phyloP scores from a whole-genome alignment of 2,329 filamentous ascomycete species.

The Lachnellula willkommii region DNA sequence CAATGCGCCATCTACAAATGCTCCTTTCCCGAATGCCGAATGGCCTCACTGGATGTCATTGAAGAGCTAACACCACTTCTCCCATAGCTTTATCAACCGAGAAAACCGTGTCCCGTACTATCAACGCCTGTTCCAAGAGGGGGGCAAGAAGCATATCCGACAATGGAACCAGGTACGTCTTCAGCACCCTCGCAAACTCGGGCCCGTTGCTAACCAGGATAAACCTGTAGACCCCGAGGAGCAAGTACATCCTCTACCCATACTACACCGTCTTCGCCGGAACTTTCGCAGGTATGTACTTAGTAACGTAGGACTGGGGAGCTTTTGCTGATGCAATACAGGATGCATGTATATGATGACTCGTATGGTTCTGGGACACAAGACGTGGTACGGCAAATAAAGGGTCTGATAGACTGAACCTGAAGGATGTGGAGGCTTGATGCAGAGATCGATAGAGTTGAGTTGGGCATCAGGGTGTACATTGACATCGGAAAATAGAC shows the following conservation, averaged over 20 bases:
- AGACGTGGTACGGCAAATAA: constrained; percentile 67
- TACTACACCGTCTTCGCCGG: constrained; percentile 64
- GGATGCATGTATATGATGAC: constrained; percentile 63
- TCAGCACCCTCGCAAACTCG: background rate
- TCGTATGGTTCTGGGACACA: constrained; percentile 70
- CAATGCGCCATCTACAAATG: too few species aligned
- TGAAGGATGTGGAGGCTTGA: background rate
- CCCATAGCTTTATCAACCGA: constrained; percentile 54
- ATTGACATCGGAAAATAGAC: constrained; percentile 22
- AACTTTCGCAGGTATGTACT: constrained; percentile 50
- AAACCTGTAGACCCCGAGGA: constrained; percentile 52
- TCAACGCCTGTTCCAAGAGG: constrained; percentile 70
- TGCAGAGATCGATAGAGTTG: background rate
- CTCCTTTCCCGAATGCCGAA: constrained; percentile 1
- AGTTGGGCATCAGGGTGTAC: constrained; percentile 13
- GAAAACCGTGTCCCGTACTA: constrained; percentile 71
- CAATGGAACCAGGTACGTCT: constrained; percentile 72
- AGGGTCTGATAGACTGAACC: constrained; percentile 8
- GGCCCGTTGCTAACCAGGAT: background rate
- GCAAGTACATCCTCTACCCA: constrained; percentile 59
- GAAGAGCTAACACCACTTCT: constrained; percentile 19
- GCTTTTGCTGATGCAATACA: constrained; percentile 15
- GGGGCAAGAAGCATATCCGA: constrained; percentile 63
- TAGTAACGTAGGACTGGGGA: background rate
- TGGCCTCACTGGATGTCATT: constrained; percentile 3